Evolutionary conservation across 306 rosid species (phyloP).

Genomic region (Vicia faba): DNA sequence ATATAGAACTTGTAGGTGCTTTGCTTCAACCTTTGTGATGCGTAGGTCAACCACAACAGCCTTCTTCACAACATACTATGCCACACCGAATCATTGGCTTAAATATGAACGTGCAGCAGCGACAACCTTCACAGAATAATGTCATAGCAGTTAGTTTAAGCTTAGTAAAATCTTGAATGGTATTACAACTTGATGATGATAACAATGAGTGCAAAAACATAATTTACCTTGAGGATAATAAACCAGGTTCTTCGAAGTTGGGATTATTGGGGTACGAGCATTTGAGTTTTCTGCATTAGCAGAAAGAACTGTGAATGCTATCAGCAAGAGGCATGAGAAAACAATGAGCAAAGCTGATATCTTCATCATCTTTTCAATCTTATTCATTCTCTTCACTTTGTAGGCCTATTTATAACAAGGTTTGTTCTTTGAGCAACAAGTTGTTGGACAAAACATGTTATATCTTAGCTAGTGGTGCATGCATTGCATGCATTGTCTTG

Average conservation of each 20-base stretch:
- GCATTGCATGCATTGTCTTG: constrained; percentile 28
- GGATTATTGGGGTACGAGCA: background rate
- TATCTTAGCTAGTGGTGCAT: constrained; percentile 1
- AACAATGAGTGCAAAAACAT: constrained; percentile 5
- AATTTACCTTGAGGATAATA: constrained; percentile 43
- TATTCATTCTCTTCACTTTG: constrained; percentile 18
- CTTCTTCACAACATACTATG: constrained; percentile 35
- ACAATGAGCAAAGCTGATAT: constrained; percentile 29
- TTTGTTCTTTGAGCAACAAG: background rate
- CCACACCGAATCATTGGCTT: constrained; percentile 36
- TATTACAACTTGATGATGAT: background rate
- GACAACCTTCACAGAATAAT: constrained; percentile 37
- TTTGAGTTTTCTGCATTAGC: constrained; percentile 20
- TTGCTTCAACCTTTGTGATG: constrained; percentile 12
- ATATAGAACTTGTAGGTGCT: constrained; percentile 15
- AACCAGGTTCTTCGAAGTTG: constrained; percentile 35
- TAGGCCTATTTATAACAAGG: constrained; percentile 23
- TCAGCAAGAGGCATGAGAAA: constrained; percentile 34
- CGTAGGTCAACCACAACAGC: constrained; percentile 27
- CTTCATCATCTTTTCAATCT: constrained; percentile 33
- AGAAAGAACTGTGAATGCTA: constrained; percentile 32
- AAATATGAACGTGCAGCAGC: constrained; percentile 39
- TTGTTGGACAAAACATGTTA: constrained; percentile 17
- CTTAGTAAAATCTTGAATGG: background rate
- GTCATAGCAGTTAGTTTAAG: background rate